phyloP scores from a whole-genome alignment of 192 early-diverging fungal genomes.

The Backusella westeae region DNA sequence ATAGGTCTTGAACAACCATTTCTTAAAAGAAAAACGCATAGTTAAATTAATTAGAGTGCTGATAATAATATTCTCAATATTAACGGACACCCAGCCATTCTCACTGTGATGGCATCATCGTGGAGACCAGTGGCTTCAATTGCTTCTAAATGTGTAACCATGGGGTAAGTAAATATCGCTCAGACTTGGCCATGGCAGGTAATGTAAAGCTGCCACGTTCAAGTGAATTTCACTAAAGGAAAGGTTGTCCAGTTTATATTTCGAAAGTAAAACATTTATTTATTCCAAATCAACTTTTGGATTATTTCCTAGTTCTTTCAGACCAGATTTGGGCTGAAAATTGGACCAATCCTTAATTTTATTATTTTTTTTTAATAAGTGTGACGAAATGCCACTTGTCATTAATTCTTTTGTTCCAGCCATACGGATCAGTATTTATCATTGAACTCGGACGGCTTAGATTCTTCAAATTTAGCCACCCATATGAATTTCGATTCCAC shows the following conservation, averaged over 20 bases:
- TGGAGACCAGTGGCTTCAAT: slow-evolving; percentile 76
- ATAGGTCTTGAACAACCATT: slow-evolving; percentile 90
- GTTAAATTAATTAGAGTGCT: neutral
- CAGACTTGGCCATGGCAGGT: slow-evolving; percentile 93
- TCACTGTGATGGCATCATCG: slow-evolving; percentile 83
- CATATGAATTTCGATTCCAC: slow-evolving; percentile 74
- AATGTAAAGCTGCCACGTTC: slow-evolving; percentile 89
- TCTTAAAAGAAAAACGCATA: neutral
- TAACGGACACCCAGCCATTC: slow-evolving; percentile 90
- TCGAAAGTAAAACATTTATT: slow-evolving; percentile 66
- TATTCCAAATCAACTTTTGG: slow-evolving; percentile 63
- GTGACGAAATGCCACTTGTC: slow-evolving; percentile 78
- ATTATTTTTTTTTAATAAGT: slow-evolving; percentile 79
- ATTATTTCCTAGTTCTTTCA: slow-evolving; percentile 77
- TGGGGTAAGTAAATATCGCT: slow-evolving; percentile 80
- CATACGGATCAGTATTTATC: slow-evolving; percentile 88
- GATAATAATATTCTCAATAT: neutral
- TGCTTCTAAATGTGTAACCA: slow-evolving; percentile 70
- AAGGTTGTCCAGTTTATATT: slow-evolving; percentile 80
- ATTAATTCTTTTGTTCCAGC: slow-evolving; percentile 73
- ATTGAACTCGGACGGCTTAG: slow-evolving; percentile 73
- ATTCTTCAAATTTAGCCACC: slow-evolving; percentile 61
- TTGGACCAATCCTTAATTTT: slow-evolving; percentile 79
- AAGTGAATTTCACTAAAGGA: slow-evolving; percentile 71
- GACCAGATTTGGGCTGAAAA: slow-evolving; percentile 66